phyloP scores from a whole-genome alignment of 768 basidiomycete genomes.

The Solioccasus polychromus region DNA sequence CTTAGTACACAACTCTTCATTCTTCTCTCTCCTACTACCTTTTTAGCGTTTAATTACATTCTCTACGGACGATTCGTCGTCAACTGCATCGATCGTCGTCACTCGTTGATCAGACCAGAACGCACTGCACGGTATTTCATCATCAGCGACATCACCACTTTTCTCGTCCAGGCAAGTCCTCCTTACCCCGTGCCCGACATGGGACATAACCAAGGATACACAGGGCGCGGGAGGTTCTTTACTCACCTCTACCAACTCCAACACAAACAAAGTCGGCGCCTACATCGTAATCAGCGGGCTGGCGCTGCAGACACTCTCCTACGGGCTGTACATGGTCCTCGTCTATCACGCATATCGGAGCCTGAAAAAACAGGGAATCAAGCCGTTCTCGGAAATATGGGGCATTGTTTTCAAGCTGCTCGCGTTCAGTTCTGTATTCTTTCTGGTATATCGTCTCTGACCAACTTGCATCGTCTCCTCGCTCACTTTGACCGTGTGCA shows the following conservation, averaged over 20 bases:
- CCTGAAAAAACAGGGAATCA: constrained; percentile 8
- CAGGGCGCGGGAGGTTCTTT: constrained; percentile 27
- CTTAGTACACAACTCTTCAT: constrained; percentile 22
- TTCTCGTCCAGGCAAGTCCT: constrained; percentile 26
- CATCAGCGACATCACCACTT: constrained; percentile 26
- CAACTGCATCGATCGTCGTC: constrained; percentile 13
- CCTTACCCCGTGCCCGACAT: background rate
- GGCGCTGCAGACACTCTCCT: constrained; percentile 25
- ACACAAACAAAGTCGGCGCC: constrained; percentile 6
- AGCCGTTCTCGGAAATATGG: constrained; percentile 16
- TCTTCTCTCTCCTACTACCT: constrained; percentile 26
- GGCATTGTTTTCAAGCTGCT: constrained; percentile 17
- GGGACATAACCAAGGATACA: background rate
- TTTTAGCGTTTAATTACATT: constrained; percentile 35
- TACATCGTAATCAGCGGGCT: constrained; percentile 27
- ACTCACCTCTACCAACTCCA: constrained; percentile 3
- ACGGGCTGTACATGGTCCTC: constrained; percentile 17
- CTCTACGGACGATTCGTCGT: constrained; percentile 28
- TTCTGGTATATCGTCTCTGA: constrained; percentile 21
- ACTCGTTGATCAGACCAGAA: constrained; percentile 26
- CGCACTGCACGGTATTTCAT: constrained; percentile 24
- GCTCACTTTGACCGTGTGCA: no score
- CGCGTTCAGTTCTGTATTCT: constrained; percentile 23
- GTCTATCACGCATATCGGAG: constrained; percentile 8
- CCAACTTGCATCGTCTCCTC: background rate